Conservation (phyloP, 2,329 filamentous ascomycete species). For the Pseudocercospora macadamiae region DNA sequence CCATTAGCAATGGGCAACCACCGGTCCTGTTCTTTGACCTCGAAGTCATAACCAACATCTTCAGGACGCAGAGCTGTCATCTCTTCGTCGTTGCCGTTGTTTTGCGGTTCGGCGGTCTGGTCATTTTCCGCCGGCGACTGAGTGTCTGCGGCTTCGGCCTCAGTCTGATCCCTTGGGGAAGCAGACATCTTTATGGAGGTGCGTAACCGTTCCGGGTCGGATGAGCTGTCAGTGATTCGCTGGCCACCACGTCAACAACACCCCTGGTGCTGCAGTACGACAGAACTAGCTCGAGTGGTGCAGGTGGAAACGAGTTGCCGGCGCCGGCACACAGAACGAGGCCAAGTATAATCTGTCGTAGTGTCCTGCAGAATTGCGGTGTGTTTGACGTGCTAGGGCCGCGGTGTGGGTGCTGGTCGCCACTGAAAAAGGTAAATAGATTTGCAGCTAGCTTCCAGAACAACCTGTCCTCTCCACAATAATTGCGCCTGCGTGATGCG, state of each 20-base stretch:
- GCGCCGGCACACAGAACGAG: conserved; percentile 23
- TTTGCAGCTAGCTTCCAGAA: conserved; percentile 17
- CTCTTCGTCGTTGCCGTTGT: conserved; percentile 52
- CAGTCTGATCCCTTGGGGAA: conserved; percentile 80
- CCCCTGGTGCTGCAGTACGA: conserved; percentile 31
- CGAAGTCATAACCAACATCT: conserved; percentile 80
- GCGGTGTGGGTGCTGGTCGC: conserved; percentile 17
- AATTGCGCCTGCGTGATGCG: conserved; percentile 8
- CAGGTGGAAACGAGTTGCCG: conserved; percentile 31
- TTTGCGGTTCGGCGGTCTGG: conserved; percentile 85
- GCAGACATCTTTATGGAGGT: conserved; percentile 79
- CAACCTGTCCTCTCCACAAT: neutral
- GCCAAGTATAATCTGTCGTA: conserved; percentile 22
- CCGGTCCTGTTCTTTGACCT: conserved; percentile 99
- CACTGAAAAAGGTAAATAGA: conserved; percentile 13
- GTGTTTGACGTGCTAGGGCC: conserved; percentile 25
- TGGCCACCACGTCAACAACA: conserved; percentile 33
- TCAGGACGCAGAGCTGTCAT: conserved; percentile 34
- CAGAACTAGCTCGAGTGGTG: conserved; percentile 24
- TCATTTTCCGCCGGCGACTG: conserved; percentile 90
- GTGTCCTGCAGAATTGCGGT: conserved; percentile 27
- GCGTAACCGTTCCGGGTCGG: conserved; percentile 28
- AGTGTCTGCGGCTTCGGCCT: conserved; percentile 69
- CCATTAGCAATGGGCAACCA: conserved; percentile 99
- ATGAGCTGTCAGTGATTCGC: conserved; percentile 40